Evolutionary conservation across 2,329 filamentous ascomycete species (phyloP).

Genomic region (Aspergillus awamori): DNA sequence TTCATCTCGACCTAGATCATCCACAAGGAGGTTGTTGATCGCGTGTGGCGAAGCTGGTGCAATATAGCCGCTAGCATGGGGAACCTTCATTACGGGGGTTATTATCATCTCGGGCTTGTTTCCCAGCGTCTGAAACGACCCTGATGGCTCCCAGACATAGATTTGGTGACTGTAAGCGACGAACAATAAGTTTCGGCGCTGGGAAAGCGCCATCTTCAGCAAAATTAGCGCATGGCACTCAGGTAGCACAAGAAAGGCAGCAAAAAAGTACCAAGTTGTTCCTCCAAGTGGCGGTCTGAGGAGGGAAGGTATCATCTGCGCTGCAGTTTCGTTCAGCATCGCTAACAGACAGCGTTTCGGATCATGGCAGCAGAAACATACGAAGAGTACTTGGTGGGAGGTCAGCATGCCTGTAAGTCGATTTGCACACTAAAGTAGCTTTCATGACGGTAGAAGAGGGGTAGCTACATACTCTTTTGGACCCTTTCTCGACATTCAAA

Average conservation of each 20-base stretch:
- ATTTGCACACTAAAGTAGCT: neutral
- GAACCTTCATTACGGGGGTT: constrained; percentile 44
- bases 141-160: constrained; percentile 49
- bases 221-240: neutral
- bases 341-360: neutral
- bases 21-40: constrained; percentile 70
- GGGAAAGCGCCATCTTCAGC: constrained; percentile 48
- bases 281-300: constrained; percentile 44
- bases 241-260: neutral
- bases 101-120: constrained; percentile 46
- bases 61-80: constrained; percentile 56
- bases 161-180: constrained; percentile 45
- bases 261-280: constrained; percentile 44
- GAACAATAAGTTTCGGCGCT: constrained; percentile 52
- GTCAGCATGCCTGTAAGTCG: constrained; percentile 13
- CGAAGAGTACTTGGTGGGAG: constrained; percentile 20
- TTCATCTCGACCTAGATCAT: constrained; percentile 70
- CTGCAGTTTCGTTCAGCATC: constrained; percentile 23
- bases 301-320: constrained; percentile 32
- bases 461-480: constrained; percentile 38
- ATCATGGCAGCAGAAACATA: constrained; percentile 16
- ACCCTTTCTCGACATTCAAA: constrained; percentile 37
- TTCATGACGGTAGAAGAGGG: neutral
- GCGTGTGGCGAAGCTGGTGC: constrained; percentile 58
- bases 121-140: constrained; percentile 44